Evolutionary conservation across 768 basidiomycete species (phyloP).

Genomic region (Megacollybia marginata): DNA sequence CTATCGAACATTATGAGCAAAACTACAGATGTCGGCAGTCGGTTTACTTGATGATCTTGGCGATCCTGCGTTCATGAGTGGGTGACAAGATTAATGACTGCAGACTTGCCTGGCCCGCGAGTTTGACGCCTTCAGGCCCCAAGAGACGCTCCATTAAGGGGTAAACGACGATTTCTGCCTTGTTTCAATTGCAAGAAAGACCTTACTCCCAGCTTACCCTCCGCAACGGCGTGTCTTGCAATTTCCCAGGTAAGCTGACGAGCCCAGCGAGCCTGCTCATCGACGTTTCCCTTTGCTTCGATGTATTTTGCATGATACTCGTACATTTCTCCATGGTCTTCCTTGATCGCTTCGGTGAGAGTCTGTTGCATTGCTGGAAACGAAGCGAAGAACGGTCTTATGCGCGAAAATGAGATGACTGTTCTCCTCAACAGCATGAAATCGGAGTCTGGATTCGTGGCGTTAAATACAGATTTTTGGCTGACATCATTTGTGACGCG

Average conservation of each 20-base stretch:
- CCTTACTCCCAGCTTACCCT: constrained; percentile 11
- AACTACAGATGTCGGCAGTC: no score
- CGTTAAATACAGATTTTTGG: no score
- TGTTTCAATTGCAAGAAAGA: no score
- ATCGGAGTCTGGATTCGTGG: no score
- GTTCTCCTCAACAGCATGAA: no score
- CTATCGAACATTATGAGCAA: constrained; percentile 8
- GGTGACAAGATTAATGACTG: no score
- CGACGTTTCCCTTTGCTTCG: constrained; percentile 30
- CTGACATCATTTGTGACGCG: no score
- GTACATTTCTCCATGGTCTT: constrained; percentile 51
- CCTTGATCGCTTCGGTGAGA: constrained; percentile 35
- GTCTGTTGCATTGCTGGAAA: constrained; percentile 11
- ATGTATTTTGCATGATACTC: constrained; percentile 46
- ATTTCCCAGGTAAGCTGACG: constrained; percentile 54
- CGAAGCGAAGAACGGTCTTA: constrained; percentile 1
- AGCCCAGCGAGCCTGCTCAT: constrained; percentile 46
- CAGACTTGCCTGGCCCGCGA: constrained; percentile 27
- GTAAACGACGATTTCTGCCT: constrained; percentile 49
- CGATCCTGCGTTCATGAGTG: constrained; percentile 26
- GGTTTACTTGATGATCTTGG: constrained; percentile 44
- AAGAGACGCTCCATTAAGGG: constrained; percentile 54
- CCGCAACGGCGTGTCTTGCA: constrained; percentile 52
- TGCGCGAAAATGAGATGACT: no score
- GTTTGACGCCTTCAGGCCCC: constrained; percentile 38